These are phyloP conservation scores for Musa troglodytarum DNA, from an alignment of 176 grass and related monocot genomes.

Conservation along the genomic window DNA sequence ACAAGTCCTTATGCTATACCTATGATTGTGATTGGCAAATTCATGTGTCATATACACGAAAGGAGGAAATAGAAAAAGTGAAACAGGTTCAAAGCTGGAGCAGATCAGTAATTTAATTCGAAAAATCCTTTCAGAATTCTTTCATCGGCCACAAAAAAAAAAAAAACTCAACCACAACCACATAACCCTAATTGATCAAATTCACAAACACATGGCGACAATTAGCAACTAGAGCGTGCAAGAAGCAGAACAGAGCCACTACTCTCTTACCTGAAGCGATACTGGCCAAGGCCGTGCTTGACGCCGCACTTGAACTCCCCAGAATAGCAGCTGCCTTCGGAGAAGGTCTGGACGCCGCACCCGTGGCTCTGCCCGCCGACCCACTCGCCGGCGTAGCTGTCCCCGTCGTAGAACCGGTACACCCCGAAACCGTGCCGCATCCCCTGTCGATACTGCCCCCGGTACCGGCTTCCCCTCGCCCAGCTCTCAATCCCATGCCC, in stretches of 20 bases:
- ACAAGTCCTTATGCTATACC: too few relatives aligned
- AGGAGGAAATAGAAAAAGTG: neutral
- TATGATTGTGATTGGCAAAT: too few relatives aligned
- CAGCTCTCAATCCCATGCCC: constrained; percentile 16
- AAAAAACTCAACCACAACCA: neutral
- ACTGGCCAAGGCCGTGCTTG: constrained; percentile 17
- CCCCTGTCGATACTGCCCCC: constrained; percentile 16
- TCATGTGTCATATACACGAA: too few relatives aligned
- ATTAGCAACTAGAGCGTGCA: neutral
- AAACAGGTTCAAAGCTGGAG: neutral
- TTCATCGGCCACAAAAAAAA: neutral
- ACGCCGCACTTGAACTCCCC: constrained; percentile 22
- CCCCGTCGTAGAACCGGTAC: constrained; percentile 13
- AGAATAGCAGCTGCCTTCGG: constrained; percentile 14
- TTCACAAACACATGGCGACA: neutral
- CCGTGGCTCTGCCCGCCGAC: constrained; percentile 18
- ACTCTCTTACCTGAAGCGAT: constrained; percentile 6
- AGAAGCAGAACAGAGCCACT: neutral
- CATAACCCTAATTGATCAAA: neutral
- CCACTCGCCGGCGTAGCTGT: constrained; percentile 17
- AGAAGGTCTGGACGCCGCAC: constrained; percentile 1
- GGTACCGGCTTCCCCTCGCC: constrained; percentile 19
- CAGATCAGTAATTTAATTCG: neutral
- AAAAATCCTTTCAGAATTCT: neutral
- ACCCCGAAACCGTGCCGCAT: constrained; percentile 12